Conservation (phyloP, 805 yeast species). For the Maudiozyma saulgeensis region DNA sequence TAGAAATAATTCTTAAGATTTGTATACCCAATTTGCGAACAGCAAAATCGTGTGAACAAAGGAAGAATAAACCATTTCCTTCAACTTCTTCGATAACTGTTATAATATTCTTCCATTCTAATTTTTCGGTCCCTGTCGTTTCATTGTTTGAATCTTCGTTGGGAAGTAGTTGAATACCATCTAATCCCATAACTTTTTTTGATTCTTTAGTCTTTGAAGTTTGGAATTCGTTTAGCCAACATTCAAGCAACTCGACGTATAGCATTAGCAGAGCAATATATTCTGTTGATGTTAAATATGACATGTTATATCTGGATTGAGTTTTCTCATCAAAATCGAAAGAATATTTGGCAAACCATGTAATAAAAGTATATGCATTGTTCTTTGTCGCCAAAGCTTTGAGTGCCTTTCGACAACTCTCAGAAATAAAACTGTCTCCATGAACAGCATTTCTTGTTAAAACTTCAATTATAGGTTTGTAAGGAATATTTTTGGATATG, state of each 20-base stretch:
- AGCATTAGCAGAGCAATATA: conserved; percentile 52
- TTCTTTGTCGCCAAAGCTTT: conserved; percentile 56
- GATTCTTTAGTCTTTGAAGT: conserved; percentile 25
- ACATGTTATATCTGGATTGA: conserved; percentile 41
- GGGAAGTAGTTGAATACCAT: conserved; percentile 22
- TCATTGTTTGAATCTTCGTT: conserved; percentile 15
- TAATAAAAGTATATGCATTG: conserved; percentile 61
- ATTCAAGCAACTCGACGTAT: conserved; percentile 68
- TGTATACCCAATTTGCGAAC: conserved; percentile 68
- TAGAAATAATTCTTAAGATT: conserved; percentile 68
- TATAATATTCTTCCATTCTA: conserved; percentile 69
- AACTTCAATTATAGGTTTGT: conserved; percentile 61
- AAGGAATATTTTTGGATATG: conserved; percentile 38
- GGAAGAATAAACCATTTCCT: conserved; percentile 86
- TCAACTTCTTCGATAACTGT: conserved; percentile 90
- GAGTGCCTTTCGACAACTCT: conserved; percentile 54
- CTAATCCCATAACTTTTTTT: conserved; percentile 25
- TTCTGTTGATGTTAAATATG: conserved; percentile 51
- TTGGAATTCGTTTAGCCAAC: conserved; percentile 70
- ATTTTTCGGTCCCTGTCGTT: conserved; percentile 41
- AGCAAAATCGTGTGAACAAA: conserved; percentile 77
- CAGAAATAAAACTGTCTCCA: conserved; percentile 48
- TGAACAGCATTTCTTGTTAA: conserved; percentile 72
- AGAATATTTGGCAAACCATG: conserved; percentile 68
- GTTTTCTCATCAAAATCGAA: conserved; percentile 73